A percentile compares a stretch with the other conserved stretches of the same genome.
phyloP scores from a whole-genome alignment of 257 asterid genomes.

The Nicotiana undulata region DNA sequence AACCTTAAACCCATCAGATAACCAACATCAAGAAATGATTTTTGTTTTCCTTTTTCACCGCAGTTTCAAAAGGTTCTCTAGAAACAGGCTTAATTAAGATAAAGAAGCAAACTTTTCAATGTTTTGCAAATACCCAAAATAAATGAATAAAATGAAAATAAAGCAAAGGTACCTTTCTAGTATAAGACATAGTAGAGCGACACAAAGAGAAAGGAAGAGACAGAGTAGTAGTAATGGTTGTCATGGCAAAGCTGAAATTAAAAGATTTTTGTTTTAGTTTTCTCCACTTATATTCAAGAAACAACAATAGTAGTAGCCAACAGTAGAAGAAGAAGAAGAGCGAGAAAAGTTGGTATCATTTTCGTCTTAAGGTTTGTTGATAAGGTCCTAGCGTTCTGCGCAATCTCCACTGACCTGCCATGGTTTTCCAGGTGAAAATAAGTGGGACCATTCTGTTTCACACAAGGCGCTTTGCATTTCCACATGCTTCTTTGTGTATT shows the following conservation, averaged over 20 bases:
- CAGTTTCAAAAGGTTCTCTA: background rate
- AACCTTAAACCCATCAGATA: too few relatives aligned
- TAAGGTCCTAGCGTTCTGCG: constrained; percentile 55
- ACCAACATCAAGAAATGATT: background rate
- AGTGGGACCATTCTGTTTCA: constrained; percentile 12
- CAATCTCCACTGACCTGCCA: constrained; percentile 56
- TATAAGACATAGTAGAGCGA: constrained; percentile 42
- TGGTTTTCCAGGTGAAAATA: constrained; percentile 35
- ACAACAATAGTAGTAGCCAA: background rate
- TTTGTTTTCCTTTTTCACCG: background rate
- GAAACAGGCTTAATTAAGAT: background rate
- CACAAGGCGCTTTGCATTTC: constrained; percentile 36
- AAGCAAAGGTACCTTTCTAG: constrained; percentile 41
- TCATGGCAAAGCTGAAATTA: constrained; percentile 31
- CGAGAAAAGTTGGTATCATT: constrained; percentile 7
- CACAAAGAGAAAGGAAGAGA: constrained; percentile 56
- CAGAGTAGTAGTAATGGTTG: constrained; percentile 84
- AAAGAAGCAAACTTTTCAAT: background rate
- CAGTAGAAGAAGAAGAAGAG: background rate
- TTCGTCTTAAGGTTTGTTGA: constrained; percentile 18
- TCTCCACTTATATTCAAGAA: background rate
- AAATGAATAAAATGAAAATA: background rate
- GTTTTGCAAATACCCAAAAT: background rate
- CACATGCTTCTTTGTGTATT: constrained; percentile 21
- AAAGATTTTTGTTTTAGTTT: background rate